Base-by-base conservation (phyloP, 768 basidiomycete species). In the Calocera viscosa region DNA sequence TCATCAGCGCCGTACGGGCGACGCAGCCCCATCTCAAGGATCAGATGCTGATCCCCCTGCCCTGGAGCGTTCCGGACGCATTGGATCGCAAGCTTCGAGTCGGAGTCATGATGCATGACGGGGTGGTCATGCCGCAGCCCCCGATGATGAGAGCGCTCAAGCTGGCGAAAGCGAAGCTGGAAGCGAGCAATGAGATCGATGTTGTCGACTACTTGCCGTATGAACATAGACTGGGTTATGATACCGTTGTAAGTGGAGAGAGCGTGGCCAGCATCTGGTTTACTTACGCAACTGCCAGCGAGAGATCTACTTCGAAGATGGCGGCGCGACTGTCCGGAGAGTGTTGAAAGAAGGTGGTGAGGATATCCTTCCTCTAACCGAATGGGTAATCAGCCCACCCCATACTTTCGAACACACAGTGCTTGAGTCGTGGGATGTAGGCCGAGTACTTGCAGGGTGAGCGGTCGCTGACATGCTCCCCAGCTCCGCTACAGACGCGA, bases 271-370 rank as follows among this genome's bases (percentile, higher is more conserved):
- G 28, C 14, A 34, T n/a, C 33, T 28, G n/a, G 39, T 47, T 35
- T 3, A 14, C 17, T 63, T 2, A 63, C 2, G 3, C 28, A 30
- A 34, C 32, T 17, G 53, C 11, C 53, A 28, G 53, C 53, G 39
- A 16, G 35, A 41, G 28, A 24, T 65, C 22, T 65, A 65, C 35
- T 65, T 65, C 33, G 64, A 38, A 38, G 64, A 65, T 22, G 64
- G 64, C 33, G 64, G 35, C 30, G 8, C 28, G 22, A 38, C 67
- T 5, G 28, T 63, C 17, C 53, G 32, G 8, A 7, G 17, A n/a
- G 14, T 14, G 17, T 11, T 28, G 32, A 69, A 65, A 26, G 74
- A 72, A 17, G 68, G 72, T 1, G 39, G 39, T 5, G 64, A 65
- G 38, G 35, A 38, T 17, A 38, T 38, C 16, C 28, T 65, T 5